Evolutionary conservation across 2,329 filamentous ascomycete species (phyloP), one percentile per base, ranked within the genome.

Genomic region (Thelonectria rubi): DNA sequence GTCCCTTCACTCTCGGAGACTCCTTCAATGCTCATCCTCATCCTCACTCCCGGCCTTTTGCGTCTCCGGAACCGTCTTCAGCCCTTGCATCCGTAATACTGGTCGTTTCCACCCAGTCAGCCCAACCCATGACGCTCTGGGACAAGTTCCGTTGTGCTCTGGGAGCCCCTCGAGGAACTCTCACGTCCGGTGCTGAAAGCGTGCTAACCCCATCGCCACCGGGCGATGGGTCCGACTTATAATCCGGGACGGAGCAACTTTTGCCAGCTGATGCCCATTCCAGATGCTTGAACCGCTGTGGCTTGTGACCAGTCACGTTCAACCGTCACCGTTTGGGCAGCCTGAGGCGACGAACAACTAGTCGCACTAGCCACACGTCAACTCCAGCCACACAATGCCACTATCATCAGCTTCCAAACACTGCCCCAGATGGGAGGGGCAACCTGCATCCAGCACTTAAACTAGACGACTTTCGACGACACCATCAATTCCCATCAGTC

Each of bases 81-180:
- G 5, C 7, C 26, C 10, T 30, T 30, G 5, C 26, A 30, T 9
- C 26, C 26, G 21, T 8, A 30, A 30, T 30, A 30, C 10, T 30
- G 26, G 8, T 9, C 26, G 5, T 30, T 24, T 24, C 17, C 46
- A 50, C 15, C 21, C 48, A 43, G 52, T 48, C 42, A 56, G 53
- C 46, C 42, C 40, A 48, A 55, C 48, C 58, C 47, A 56, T 61
- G 58, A 56, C 48, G 48, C 47, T 57, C 52, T 39, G 21, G 40
- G 52, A 55, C 58, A 55, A 50, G 52, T 55, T 55, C 51, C n/a
- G n/a, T n/a, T n/a, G n/a, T n/a, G n/a, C n/a, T n/a, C n/a, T n/a
- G n/a, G n/a, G n/a, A 46, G 52, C 45, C 45, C 54, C 51, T 39
- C 46, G 37, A 56, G 12, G 45, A 43, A 53, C 49, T 20, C 49